Evolutionary conservation across 192 early-diverging fungal species (phyloP), one percentile per base, ranked within the genome.

Genomic region (Rhizoclosmatium sp.): DNA sequence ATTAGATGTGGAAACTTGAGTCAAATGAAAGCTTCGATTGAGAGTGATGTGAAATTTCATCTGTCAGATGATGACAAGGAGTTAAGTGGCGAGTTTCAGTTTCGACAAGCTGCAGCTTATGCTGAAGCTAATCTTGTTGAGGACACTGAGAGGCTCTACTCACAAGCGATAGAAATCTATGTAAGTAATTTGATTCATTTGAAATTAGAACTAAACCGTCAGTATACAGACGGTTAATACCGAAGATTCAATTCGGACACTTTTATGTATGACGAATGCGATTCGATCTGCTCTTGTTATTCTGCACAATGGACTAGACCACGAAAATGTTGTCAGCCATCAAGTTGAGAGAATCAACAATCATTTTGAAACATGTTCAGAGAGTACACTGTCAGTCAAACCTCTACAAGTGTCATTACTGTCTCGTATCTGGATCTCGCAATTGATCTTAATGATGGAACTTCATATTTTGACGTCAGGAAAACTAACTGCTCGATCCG

Each of bases 41-140:
- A 76, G 16, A 47, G 47, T 10, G 75, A 76, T 56, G 4, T 12
- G 2, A 67, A 76, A 31, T 76, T 76, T 54, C 65, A 67, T 62
- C 21, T 54, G 14, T 12, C n/a, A 23, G 75, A 76, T 48, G 75
- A 42, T 3, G 51, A 76, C 51, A 39, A 40, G 41, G 46, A 65
- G 12, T 42, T 67, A 14, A 76, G 66, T 59, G 75, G 40, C 5
- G 75, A 76, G 64, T 76, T 49, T 39, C 66, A 39, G n/a, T 76
- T 76, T 45, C 60, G 75, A 19, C n/a, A 76, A 67, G 75, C 75
- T 47, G 60, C 65, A 31, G 31, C 66, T 4, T 47, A 2, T 39
- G 65, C 75, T 4, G 75, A 76, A 46, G 16, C n/a, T 51, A 46
- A 39, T 42, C 16, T 47, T 47, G 47, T 66, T 12, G 75, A 76